Conservation (phyloP, 371 early-diverging fungal species). For the Apophysomyces elegans region DNA sequence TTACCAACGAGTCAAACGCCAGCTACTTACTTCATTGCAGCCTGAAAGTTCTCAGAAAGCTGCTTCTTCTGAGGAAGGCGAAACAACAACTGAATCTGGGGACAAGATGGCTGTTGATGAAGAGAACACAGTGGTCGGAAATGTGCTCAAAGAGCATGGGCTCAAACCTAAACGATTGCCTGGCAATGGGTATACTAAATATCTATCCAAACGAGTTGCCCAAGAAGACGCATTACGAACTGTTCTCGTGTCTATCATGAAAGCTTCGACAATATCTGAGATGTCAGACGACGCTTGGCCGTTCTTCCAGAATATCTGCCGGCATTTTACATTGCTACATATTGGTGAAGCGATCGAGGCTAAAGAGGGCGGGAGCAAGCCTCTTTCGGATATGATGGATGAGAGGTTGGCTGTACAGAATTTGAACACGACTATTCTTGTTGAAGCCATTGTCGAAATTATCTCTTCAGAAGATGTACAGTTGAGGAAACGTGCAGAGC, state of each 20-base stretch:
- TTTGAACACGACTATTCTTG: slow-evolving; percentile 66
- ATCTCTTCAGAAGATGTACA: slow-evolving; percentile 73
- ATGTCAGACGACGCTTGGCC: slow-evolving; percentile 70
- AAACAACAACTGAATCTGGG: slow-evolving; percentile 12
- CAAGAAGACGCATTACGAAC: slow-evolving; percentile 71
- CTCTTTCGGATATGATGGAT: slow-evolving; percentile 52
- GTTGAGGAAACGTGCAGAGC: slow-evolving; percentile 71
- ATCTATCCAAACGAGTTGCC: slow-evolving; percentile 58
- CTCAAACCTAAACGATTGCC: slow-evolving; percentile 46
- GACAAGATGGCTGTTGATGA: slow-evolving; percentile 26
- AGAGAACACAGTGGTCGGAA: slow-evolving; percentile 45
- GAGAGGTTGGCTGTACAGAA: slow-evolving; percentile 47
- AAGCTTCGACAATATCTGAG: slow-evolving; percentile 66
- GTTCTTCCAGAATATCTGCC: slow-evolving; percentile 67
- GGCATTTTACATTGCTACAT: slow-evolving; percentile 79
- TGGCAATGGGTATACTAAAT: slow-evolving; percentile 49
- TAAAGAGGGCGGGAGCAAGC: slow-evolving; percentile 55
- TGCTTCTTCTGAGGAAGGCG: not conserved
- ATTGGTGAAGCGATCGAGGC: slow-evolving; percentile 70
- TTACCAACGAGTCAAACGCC: slow-evolving; percentile 40
- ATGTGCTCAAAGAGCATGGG: slow-evolving; percentile 34
- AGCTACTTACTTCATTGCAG: slow-evolving; percentile 21
- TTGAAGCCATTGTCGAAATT: slow-evolving; percentile 81
- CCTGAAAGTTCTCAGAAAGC: slow-evolving; percentile 6
- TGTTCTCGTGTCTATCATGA: slow-evolving; percentile 69